Percentiles rank a stretch among this genome's conserved stretches.
Conservation (phyloP, 306 rosid genomes). For the Ochetophila trinervis region DNA sequence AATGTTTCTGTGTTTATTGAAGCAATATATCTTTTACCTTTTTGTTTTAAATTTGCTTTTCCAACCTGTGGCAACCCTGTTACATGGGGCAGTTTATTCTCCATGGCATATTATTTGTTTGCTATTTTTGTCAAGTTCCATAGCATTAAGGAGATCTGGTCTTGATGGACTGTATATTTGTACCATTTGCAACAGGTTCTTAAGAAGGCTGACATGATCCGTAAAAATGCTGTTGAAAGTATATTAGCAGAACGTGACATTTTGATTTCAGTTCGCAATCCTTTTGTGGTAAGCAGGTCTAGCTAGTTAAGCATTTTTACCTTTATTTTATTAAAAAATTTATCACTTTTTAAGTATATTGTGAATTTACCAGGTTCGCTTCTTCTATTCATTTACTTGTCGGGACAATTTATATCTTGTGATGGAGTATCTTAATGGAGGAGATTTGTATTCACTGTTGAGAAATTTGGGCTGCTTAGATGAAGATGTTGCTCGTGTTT, state of each 20-base stretch:
- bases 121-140: conserved; percentile 6
- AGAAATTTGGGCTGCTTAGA: conserved; percentile 95
- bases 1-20: neutral
- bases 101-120: neutral
- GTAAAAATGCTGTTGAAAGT: conserved; percentile 99
- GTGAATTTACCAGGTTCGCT: conserved; percentile 74
- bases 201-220: conserved; percentile 97
- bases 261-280: conserved; percentile 96
- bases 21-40: neutral
- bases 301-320: conserved; percentile 27
- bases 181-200: conserved; percentile 61
- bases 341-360: conserved; percentile 27
- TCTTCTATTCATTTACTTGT: conserved; percentile 97
- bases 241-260: conserved; percentile 97
- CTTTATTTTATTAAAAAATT: conserved; percentile 22
- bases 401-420: conserved; percentile 95
- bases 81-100: neutral
- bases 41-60: neutral
- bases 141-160: conserved; percentile 5
- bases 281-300: conserved; percentile 94
- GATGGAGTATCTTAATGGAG: conserved; percentile 99
- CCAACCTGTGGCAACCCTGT: neutral
- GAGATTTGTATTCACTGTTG: conserved; percentile 91
- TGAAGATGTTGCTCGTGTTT: conserved; percentile 92
- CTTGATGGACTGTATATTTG: neutral